Conservation (phyloP, 2,329 filamentous ascomycete genomes). For the Aspergillus calidoustus region DNA sequence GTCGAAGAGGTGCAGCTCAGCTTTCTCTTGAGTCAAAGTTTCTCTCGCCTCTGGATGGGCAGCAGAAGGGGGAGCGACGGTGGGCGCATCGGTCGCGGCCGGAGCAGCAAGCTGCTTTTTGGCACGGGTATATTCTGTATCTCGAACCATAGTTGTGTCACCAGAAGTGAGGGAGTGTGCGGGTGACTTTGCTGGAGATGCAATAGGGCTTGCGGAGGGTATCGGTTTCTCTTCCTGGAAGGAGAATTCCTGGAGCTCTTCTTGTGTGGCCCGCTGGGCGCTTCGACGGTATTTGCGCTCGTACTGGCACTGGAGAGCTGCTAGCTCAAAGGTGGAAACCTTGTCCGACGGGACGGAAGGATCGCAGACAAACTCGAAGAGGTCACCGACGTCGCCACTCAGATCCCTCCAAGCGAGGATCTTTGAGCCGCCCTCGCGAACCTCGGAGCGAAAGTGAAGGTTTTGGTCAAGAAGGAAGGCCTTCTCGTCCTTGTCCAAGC, state of each 20-base stretch:
- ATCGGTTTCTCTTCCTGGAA: conserved; percentile 69
- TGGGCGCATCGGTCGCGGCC: conserved; percentile 52
- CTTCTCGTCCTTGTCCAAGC: conserved; percentile 95
- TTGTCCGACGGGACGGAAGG: conserved; percentile 69
- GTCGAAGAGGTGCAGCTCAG: conserved; percentile 92
- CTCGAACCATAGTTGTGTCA: conserved; percentile 52
- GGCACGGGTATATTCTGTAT: conserved; percentile 47
- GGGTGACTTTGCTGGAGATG: conserved; percentile 51
- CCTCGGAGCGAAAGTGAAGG: conserved; percentile 83
- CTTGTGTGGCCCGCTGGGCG: conserved; percentile 77
- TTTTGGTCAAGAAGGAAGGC: conserved; percentile 93
- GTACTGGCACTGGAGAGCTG: conserved; percentile 93
- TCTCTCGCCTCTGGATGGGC: conserved; percentile 71
- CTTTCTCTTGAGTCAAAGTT: conserved; percentile 73
- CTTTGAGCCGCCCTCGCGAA: conserved; percentile 77
- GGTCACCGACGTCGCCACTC: conserved; percentile 88
- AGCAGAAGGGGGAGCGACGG: conserved; percentile 64
- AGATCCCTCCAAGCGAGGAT: conserved; percentile 94
- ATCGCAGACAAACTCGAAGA: conserved; percentile 99
- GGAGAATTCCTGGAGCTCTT: conserved; percentile 80
- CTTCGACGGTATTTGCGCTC: conserved; percentile 89
- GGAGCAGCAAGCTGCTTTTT: conserved; percentile 47
- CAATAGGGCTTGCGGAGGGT: conserved; percentile 62
- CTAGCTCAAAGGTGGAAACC: conserved; percentile 78
- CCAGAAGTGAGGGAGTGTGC: conserved; percentile 42